A percentile compares a stretch with the other conserved stretches of the same genome.
Evolutionary conservation across 202 grass and related monocot species (phyloP).

Genomic region (Cymbopogon flexuosus): DNA sequence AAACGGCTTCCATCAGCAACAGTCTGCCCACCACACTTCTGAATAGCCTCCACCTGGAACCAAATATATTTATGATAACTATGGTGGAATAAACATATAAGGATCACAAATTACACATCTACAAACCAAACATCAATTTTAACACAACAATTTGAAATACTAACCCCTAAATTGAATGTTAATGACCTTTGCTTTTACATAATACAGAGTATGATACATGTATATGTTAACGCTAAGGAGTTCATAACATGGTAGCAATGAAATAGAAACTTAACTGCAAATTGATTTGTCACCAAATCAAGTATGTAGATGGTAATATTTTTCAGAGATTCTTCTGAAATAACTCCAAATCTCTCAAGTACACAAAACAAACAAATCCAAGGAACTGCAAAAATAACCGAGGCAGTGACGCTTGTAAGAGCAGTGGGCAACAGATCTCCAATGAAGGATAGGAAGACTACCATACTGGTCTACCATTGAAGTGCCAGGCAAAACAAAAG

Average conservation of each 20-base stretch:
- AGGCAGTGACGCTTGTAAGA: constrained; percentile 43
- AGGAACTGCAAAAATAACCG: constrained; percentile 52
- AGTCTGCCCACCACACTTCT: constrained; percentile 80
- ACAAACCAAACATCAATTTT: background rate
- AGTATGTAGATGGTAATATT: constrained; percentile 40
- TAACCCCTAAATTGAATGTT: background rate
- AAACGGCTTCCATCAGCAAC: constrained; percentile 73
- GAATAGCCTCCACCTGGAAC: constrained; percentile 81
- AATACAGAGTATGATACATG: background rate
- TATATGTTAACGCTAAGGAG: background rate
- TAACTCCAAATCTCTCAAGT: constrained; percentile 52
- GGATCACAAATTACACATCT: background rate
- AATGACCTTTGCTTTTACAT: background rate
- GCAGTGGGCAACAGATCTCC: constrained; percentile 28
- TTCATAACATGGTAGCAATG: constrained; percentile 31
- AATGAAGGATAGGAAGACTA: constrained; percentile 24
- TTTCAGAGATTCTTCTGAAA: constrained; percentile 39
- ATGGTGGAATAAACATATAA: background rate
- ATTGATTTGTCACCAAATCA: constrained; percentile 44
- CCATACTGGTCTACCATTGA: constrained; percentile 1
- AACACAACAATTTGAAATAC: background rate
- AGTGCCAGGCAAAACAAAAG: background rate
- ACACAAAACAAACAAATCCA: constrained; percentile 57
- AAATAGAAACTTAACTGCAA: constrained; percentile 60
- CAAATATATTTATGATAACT: constrained; percentile 21